These are phyloP conservation scores for Cryphonectria nitschkei DNA, from an alignment of 2,329 filamentous ascomycete species.

Conservation along the genomic window DNA sequence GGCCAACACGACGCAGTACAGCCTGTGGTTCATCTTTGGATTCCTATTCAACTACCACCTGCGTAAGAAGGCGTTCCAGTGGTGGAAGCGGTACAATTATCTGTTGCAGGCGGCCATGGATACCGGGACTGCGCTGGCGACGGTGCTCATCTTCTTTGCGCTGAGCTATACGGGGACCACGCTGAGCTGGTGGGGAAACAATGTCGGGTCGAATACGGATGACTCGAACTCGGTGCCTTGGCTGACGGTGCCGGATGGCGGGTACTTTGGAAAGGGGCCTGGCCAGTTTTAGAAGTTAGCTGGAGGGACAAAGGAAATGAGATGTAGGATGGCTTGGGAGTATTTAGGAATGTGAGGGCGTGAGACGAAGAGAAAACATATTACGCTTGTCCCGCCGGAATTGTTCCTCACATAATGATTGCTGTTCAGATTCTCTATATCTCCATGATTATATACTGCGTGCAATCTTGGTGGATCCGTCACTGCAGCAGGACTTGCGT, in stretches of 20 bases:
- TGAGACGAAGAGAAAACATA: not conserved
- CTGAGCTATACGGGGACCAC: conserved; percentile 38
- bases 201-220: conserved; percentile 39
- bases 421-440: not conserved
- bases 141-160: conserved; percentile 40
- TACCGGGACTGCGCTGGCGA: conserved; percentile 39
- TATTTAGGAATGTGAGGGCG: not conserved
- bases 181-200: conserved; percentile 42
- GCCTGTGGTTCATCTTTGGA: conserved; percentile 40
- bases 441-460: not conserved
- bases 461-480: not conserved
- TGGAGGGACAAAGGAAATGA: not conserved
- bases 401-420: not conserved
- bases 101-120: conserved; percentile 40
- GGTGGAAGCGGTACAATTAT: conserved; percentile 41
- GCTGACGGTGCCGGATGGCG: conserved; percentile 36
- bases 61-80: conserved; percentile 37
- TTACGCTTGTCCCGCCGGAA: too few relatives aligned
- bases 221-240: conserved; percentile 41
- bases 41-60: conserved; percentile 39
- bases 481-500: not conserved
- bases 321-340: not conserved
- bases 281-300: conserved; percentile 34
- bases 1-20: conserved; percentile 38
- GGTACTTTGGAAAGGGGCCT: conserved; percentile 39